These are phyloP conservation scores for Sporopachydermia cereana DNA, from an alignment of 1,139 yeast genomes.

Conservation along the genomic window DNA sequence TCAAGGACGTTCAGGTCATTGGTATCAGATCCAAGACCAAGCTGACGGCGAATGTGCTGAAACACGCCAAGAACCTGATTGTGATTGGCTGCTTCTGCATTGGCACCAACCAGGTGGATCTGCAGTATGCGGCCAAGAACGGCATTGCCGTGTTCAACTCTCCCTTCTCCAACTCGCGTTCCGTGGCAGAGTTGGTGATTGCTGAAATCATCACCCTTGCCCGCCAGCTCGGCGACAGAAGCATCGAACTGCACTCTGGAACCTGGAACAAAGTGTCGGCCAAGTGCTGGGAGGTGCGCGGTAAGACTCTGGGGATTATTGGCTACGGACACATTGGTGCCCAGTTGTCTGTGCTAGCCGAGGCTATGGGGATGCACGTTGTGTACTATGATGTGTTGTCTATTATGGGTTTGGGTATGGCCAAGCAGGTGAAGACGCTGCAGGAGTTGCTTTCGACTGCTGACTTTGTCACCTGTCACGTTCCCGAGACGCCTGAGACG, in stretches of 20 bases:
- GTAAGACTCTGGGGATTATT: conserved; percentile 91
- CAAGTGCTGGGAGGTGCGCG: conserved; percentile 98
- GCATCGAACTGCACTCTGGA: conserved; percentile 91
- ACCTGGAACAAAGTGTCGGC: conserved; percentile 95
- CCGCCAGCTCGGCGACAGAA: conserved; percentile 94
- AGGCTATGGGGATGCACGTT: conserved; percentile 96
- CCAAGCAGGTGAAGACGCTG: conserved; percentile 80
- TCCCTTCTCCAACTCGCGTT: conserved; percentile 96
- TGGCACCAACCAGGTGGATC: conserved; percentile 96
- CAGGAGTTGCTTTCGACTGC: conserved; percentile 71
- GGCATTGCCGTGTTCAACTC: conserved; percentile 98
- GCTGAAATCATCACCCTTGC: conserved; percentile 91
- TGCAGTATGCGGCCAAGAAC: conserved; percentile 79
- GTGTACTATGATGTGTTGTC: conserved; percentile 83
- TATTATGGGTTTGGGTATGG: conserved; percentile 96
- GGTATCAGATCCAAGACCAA: conserved; percentile 97
- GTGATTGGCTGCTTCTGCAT: conserved; percentile 97
- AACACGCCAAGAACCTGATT: conserved; percentile 80
- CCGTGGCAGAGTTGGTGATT: conserved; percentile 95
- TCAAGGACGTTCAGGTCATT: conserved; percentile 86
- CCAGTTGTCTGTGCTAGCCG: conserved; percentile 93
- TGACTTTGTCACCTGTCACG: conserved; percentile 88
- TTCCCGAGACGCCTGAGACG: conserved; percentile 91
- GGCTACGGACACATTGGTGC: conserved; percentile 99
- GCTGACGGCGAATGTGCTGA: conserved; percentile 65